Evolutionary conservation across 106 monocot species (phyloP).

Genomic region (Narthecium ossifragum): DNA sequence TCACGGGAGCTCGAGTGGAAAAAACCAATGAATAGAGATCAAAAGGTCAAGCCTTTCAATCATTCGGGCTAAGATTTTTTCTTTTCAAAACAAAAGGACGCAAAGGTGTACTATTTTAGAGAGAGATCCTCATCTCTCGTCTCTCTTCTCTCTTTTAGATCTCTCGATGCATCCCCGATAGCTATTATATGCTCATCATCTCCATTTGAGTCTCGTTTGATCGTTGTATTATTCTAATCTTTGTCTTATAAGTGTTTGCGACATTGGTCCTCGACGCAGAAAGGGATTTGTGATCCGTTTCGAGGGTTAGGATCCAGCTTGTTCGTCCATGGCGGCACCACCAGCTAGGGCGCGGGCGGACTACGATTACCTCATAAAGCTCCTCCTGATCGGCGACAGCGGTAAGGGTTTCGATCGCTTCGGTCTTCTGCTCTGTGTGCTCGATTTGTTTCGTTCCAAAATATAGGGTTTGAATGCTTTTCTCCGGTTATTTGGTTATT

Average conservation of each 20-base stretch:
- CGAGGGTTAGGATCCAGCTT: neutral
- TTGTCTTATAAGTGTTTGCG: neutral
- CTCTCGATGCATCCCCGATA: neutral
- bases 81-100: too few relatives aligned
- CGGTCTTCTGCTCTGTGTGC: neutral
- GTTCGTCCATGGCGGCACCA: slow-evolving; percentile 60
- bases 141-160: neutral
- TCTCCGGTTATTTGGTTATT: neutral
- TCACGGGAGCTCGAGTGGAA: too few relatives aligned
- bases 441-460: neutral
- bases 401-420: slow-evolving; percentile 5
- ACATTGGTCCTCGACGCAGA: neutral
- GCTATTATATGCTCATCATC: neutral
- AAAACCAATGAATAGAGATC: too few relatives aligned
- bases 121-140: too few relatives aligned
- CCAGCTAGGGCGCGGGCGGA: slow-evolving; percentile 83
- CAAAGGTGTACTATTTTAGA: too few relatives aligned
- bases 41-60: too few relatives aligned
- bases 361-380: slow-evolving; percentile 89
- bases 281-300: neutral
- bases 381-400: slow-evolving; percentile 48
- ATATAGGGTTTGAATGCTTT: neutral
- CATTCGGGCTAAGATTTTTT: too few relatives aligned
- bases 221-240: too few relatives aligned
- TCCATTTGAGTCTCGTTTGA: neutral